Base-by-base conservation (phyloP, 495 filamentous ascomycete genomes). In the Hypoxylon lienhwacheense region DNA sequence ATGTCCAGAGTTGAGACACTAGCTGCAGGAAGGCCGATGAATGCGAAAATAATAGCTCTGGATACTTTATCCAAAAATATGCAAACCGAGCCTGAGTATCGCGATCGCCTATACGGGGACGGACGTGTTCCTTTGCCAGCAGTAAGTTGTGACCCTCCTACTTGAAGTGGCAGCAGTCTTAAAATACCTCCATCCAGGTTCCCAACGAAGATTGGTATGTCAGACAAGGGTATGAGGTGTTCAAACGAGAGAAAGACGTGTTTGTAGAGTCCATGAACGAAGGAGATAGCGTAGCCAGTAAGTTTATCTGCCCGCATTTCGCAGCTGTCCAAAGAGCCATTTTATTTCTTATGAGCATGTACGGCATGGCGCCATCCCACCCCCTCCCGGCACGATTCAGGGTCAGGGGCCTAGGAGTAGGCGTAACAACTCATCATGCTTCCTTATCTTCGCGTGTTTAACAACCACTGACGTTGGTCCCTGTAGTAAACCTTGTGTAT, bases 181-280 rank as follows among this genome's bases (percentile, higher is more conserved):
- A 51, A 61, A 42, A n/a, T 10, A 25, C 16, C 20, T 46, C 14
- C 39, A 35, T 35, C 31, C 44, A 70, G 69, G 24, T 68, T 25
- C 49, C 62, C 14, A 71, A 60, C 28, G 61, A 81, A 25, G 79
- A 79, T 5, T 86, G 79, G 76, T 87, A 87, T 55, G 75, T 73
- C 46, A 78, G 71, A 5, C 83, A 74, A 16, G 81, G 79, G 21
- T 77, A 83, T 48, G 29, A 66, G 34, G 42, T 54, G 12, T 60
- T 59, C 24, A 50, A 47, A 17, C 36, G 37, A 32, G 53, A 47
- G 10, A 45, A 45, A 10, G 24, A 36, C 5, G 52, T 67, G 43
- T 28, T 52, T 31, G 21, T 54, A 37, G 16, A 19, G 33, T 7
- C 12, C 32, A 11, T 20, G 35, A 16, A n/a, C n/a, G 47, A 55